Base-by-base conservation (phyloP, 768 basidiomycete genomes). In the Leucosporidium yakuticum region DNA sequence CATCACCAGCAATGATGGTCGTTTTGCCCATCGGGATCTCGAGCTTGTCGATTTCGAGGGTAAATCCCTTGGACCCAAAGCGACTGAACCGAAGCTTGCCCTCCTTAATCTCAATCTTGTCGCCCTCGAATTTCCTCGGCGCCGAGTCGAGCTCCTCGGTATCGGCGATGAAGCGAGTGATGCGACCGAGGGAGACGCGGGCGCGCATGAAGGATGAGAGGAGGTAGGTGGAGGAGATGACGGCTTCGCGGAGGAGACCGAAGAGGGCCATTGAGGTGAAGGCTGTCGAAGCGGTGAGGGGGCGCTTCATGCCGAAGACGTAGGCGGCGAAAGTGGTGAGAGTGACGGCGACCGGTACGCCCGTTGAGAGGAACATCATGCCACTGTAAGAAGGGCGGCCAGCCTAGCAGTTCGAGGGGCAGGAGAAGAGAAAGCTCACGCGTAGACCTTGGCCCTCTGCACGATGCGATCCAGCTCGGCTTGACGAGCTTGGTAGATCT, bases 1-100 rank as follows among this genome's bases (percentile, higher is more conserved):
- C 89, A 4, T 87, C 83, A 2, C 90, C 91, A 27, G 93, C 91
- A 47, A 96, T 85, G 1, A 90, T 91, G 4, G 87, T 58, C 34
- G 23, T 21, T 23, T 34, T 34, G 7, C 36, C 57, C 23, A 23
- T 44, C 20, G 57, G 84, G 5, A 94, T 81, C 74, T 87, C 82
- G 0, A 91, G 90, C 0, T 85, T 80, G 1, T 88, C 87, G 56
- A 95, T 84, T 23, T 80, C 78, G 68, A 97, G 75, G 65, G 83
- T 81, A 67, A 95, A 78, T 67, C 87, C 81, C 17, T 80, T 79
- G 31, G 61, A 96, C 76, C 73, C 84, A 83, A 81, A 93, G 92
- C 32, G 83, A 65, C 49, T 31, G 47, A 57, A 25, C 9, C 31
- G 23, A 14, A 56, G 34, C 44, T n/a, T 25, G 47, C 44, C 34